Conservation (phyloP, 2,329 filamentous ascomycete species). For the Apiospora hydei region DNA sequence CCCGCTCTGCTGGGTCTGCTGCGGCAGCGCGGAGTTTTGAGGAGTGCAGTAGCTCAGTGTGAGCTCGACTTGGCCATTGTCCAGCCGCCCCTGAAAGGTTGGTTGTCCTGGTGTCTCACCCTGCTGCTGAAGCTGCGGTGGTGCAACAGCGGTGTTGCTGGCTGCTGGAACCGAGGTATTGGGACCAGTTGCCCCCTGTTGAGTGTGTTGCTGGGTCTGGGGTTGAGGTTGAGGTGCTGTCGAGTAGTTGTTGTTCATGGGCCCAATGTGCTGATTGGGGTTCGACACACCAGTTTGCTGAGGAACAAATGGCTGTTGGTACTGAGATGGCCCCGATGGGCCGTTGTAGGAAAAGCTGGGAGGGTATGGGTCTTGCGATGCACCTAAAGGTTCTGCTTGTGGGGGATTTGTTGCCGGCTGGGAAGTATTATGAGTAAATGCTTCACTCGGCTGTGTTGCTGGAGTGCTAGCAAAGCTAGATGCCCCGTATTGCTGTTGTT, state of each 20-base stretch:
- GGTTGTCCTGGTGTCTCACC: neutral
- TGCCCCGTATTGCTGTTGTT: neutral
- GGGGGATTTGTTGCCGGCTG: neutral
- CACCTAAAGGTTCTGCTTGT: neutral
- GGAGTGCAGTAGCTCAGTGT: neutral
- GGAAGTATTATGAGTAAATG: too few species aligned
- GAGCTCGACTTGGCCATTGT: neutral
- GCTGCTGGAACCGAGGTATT: neutral
- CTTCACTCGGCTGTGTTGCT: neutral
- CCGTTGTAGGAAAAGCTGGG: neutral
- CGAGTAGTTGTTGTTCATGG: neutral
- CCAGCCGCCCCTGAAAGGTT: neutral
- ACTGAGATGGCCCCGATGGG: neutral
- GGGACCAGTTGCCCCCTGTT: neutral
- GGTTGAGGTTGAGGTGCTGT: neutral
- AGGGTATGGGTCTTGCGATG: neutral
- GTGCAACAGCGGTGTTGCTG: neutral
- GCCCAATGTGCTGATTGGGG: neutral
- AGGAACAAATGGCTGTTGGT: neutral
- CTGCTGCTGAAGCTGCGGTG: neutral
- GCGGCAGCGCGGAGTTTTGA: neutral
- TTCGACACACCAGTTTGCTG: neutral
- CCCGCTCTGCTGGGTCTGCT: neutral
- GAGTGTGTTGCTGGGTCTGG: neutral
- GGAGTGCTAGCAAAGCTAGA: neutral